Conservation (phyloP, 1,284 basidiomycete genomes). For the Malassezia pachydermatis region DNA sequence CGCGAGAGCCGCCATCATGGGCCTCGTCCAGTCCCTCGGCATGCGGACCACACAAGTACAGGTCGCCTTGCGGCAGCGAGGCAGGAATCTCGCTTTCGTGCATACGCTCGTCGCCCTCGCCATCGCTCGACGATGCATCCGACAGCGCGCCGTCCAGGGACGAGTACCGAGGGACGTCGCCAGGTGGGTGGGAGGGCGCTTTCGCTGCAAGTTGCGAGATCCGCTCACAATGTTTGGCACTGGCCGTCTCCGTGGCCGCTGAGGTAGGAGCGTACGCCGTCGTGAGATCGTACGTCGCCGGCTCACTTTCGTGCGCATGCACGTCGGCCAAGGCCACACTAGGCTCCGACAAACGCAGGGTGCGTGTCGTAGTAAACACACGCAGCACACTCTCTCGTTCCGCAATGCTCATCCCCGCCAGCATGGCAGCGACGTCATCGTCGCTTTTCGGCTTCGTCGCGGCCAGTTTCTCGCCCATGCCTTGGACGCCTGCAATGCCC, state of each 20-base stretch:
- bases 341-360: constrained; percentile 25
- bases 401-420: constrained; percentile 24
- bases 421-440: constrained; percentile 23
- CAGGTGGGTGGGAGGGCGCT: constrained; percentile 9
- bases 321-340: constrained; percentile 26
- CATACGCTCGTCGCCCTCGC: constrained; percentile 33
- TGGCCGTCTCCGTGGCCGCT: not conserved
- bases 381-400: constrained; percentile 12
- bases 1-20: constrained; percentile 30
- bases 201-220: constrained; percentile 2
- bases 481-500: constrained; percentile 30
- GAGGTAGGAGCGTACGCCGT: not conserved
- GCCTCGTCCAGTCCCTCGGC: not conserved
- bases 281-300: constrained; percentile 12
- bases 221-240: constrained; percentile 1
- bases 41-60: constrained; percentile 38
- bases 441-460: constrained; percentile 1
- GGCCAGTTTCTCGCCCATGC: constrained; percentile 9
- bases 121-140: constrained; percentile 22
- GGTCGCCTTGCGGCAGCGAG: constrained; percentile 37
- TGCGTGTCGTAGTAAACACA: constrained; percentile 20
- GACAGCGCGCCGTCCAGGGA: not conserved
- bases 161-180: not conserved
- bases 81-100: constrained; percentile 35
- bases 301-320: constrained; percentile 26